Conservation (phyloP, 179 eudicot species). For the Heliamphora pulchella region DNA sequence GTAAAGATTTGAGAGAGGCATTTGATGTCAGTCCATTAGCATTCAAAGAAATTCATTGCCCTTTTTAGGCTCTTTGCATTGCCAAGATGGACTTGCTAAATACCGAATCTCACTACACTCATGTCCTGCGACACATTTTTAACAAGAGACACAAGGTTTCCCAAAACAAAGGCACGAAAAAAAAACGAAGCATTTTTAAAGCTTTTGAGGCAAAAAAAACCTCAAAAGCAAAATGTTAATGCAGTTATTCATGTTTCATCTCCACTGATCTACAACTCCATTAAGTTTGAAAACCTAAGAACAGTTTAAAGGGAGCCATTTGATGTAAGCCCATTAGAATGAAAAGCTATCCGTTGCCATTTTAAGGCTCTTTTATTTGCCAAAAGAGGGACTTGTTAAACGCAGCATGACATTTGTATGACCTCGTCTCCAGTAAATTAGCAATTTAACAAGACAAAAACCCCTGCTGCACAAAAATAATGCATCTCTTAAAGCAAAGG, state of each 20-base stretch:
- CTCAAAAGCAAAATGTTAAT: no score
- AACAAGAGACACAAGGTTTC: background rate
- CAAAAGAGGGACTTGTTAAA: slow-evolving; percentile 41
- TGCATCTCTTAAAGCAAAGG: no score
- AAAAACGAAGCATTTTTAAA: background rate
- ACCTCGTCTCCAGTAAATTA: no score
- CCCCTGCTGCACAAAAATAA: no score
- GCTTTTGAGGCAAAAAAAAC: background rate
- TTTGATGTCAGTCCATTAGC: background rate
- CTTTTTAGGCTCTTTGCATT: background rate
- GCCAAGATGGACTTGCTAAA: slow-evolving; percentile 2
- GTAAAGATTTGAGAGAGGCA: background rate
- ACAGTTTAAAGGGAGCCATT: slow-evolving; percentile 26
- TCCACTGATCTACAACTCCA: slow-evolving; percentile 31
- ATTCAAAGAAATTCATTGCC: background rate
- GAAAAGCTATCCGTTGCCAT: slow-evolving; percentile 40
- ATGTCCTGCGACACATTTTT: background rate
- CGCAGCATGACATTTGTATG: background rate
- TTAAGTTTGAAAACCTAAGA: slow-evolving; percentile 25
- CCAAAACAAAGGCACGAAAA: background rate
- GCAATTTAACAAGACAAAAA: no score
- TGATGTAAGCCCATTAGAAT: slow-evolving; percentile 50
- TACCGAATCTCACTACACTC: background rate
- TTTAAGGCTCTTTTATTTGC: slow-evolving; percentile 38
- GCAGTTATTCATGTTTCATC: slow-evolving; percentile 27